These are phyloP conservation scores for Plasmopara halstedii DNA, from an alignment of 352 stramenopile genomes.

Conservation along the genomic window DNA sequence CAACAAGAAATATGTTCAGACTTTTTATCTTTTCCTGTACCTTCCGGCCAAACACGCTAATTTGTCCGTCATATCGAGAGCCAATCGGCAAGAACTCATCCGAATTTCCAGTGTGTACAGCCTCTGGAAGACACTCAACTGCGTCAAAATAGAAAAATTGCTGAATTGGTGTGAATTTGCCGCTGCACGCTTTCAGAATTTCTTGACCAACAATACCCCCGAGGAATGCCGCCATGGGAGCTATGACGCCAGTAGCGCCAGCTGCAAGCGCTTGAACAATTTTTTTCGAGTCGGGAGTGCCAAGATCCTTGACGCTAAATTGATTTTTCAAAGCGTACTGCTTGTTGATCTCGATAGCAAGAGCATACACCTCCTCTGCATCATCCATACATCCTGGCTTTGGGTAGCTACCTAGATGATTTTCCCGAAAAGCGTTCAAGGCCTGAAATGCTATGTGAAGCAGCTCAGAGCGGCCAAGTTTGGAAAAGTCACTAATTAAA, in stretches of 20 bases:
- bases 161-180: slow-evolving; percentile 98
- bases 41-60: slow-evolving; percentile 83
- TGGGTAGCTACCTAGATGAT: slow-evolving; percentile 71
- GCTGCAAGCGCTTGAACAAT: slow-evolving; percentile 74
- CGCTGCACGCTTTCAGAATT: slow-evolving; percentile 97
- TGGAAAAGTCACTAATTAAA: slow-evolving; percentile 97
- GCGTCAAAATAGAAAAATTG: slow-evolving; percentile 99
- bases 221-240: slow-evolving; percentile 95
- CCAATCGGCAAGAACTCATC: slow-evolving; percentile 60
- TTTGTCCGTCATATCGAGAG: slow-evolving; percentile 90
- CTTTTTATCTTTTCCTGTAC: slow-evolving; percentile 80
- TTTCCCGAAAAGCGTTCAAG: slow-evolving; percentile 78
- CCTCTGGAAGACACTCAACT: slow-evolving; percentile 92
- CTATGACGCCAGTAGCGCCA: slow-evolving; percentile 88
- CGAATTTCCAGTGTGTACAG: slow-evolving; percentile 31
- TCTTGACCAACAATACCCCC: slow-evolving; percentile 97
- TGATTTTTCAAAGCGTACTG: slow-evolving; percentile 61
- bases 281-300: slow-evolving; percentile 61
- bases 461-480: slow-evolving; percentile 89
- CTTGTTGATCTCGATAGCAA: slow-evolving; percentile 69
- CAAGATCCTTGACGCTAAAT: slow-evolving; percentile 53
- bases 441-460: slow-evolving; percentile 88
- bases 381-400: slow-evolving; percentile 81
- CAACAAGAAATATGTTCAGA: slow-evolving; percentile 95
- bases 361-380: slow-evolving; percentile 78